Conservation (phyloP, 202 grass and related monocot species). For the Sporobolus alterniflorus region DNA sequence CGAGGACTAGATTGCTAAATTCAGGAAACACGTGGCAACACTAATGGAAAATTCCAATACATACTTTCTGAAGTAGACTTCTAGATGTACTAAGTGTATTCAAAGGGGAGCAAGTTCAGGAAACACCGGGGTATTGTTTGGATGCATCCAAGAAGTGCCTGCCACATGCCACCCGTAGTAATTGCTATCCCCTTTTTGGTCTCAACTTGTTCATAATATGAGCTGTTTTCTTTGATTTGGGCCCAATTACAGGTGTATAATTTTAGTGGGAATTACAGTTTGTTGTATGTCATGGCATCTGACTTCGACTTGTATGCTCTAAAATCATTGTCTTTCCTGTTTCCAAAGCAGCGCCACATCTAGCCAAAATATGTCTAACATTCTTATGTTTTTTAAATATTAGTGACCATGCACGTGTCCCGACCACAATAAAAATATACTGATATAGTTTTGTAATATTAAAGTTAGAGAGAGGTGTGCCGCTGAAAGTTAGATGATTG, state of each 20-base stretch:
- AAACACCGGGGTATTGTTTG: constrained; percentile 29
- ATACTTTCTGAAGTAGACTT: constrained; percentile 35
- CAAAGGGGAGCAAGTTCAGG: not conserved
- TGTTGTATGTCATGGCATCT: constrained; percentile 36
- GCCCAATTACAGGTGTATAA: constrained; percentile 31
- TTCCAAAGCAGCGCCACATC: not conserved
- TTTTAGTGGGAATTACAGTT: constrained; percentile 25
- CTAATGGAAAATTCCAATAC: constrained; percentile 51
- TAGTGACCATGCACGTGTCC: too few relatives aligned
- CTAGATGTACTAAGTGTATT: constrained; percentile 37
- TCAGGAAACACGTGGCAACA: constrained; percentile 15
- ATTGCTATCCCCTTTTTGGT: constrained; percentile 21
- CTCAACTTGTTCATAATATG: constrained; percentile 57
- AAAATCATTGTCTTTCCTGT: not conserved
- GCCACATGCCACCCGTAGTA: not conserved
- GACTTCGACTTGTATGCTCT: not conserved
- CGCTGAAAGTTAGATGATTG: too few relatives aligned
- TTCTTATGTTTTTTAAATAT: too few relatives aligned
- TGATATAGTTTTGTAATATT: too few relatives aligned
- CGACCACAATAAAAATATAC: too few relatives aligned
- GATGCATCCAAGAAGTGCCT: constrained; percentile 12
- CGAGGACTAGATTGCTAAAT: not conserved
- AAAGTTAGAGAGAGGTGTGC: too few relatives aligned
- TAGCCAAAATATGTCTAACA: not conserved
- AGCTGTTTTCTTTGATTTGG: constrained; percentile 29